Evolutionary conservation across 2,329 filamentous ascomycete genomes (phyloP), one percentile per base, ranked within the genome.

Genomic region (Capronia epimyces): DNA sequence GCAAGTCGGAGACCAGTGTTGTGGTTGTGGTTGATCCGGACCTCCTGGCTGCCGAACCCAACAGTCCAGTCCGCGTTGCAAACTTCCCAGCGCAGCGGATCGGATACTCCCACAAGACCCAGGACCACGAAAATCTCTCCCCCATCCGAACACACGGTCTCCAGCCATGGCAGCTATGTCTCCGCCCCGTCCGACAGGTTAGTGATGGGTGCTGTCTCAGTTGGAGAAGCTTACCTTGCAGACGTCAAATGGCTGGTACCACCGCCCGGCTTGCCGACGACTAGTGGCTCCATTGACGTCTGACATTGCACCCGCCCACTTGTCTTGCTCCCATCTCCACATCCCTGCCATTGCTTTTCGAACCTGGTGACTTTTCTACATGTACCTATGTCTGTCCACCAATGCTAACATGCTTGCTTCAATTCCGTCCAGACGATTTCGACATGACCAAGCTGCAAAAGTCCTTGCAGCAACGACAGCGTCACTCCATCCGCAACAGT

Each of bases 371-470:
- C n/a, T 24, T 22, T 37, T 29, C 18, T 49, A 31, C 50, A 54
- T 43, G 25, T 46, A 45, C 29, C 46, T 41, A 49, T 47, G 31
- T 44, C 34, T 58, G 37, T 54, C 39, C 37, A 36, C 31, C 46
- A 47, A 46, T 13, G 39, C 54, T 53, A 49, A 56, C 52, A 36
- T 42, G 24, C 20, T 25, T 48, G 10, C 27, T 22, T 39, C 27
- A 9, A 20, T 32, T 45, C 36, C 32, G 31, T 43, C n/a, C 49
- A 60, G 59, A 60, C 50, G 54, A 56, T 21, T 57, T 60, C 49
- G 56, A 62, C 39, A 62, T 62, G 59, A 58, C 56, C 43, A 60
- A 58, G 50, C 37, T 62, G 41, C 50, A 57, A 49, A 62, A 62
- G 49, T 50, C 49, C n/a, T 44, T 60, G 31, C 58, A 56, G 46